Conservation (phyloP, 495 filamentous ascomycete genomes). For the Podospora pseudoanserina region DNA sequence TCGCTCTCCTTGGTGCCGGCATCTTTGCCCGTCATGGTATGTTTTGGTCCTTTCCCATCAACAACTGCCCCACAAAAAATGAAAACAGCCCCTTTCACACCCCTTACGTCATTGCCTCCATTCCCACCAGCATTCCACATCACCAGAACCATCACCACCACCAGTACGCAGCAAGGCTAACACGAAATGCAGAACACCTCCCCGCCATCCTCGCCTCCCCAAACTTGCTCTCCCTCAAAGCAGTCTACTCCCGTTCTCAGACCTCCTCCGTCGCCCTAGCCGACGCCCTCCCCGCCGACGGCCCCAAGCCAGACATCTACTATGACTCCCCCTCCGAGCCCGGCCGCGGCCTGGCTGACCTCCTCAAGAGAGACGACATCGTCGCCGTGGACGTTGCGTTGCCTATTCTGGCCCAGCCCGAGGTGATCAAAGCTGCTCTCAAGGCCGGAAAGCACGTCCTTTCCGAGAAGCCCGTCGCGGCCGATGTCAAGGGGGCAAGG, state of each 20-base stretch:
- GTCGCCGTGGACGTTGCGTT: slow-evolving; percentile 66
- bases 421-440: slow-evolving; percentile 55
- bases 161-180: slow-evolving; percentile 16
- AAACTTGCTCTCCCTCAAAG: slow-evolving; percentile 47
- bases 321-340: slow-evolving; percentile 51
- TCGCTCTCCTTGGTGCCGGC: slow-evolving; percentile 67
- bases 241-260: slow-evolving; percentile 60
- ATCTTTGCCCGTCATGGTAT: slow-evolving; percentile 43
- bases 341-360: slow-evolving; percentile 52
- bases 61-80: neutral
- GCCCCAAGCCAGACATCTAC: slow-evolving; percentile 43
- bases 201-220: slow-evolving; percentile 48
- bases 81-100: too few relatives aligned
- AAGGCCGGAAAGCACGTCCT: slow-evolving; percentile 73
- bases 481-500: slow-evolving; percentile 55
- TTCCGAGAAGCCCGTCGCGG: slow-evolving; percentile 75
- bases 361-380: slow-evolving; percentile 64
- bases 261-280: slow-evolving; percentile 37
- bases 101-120: neutral
- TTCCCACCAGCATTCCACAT: neutral
- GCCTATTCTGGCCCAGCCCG: slow-evolving; percentile 58
- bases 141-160: slow-evolving; percentile 1
- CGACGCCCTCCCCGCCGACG: slow-evolving; percentile 25
- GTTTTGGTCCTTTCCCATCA: slow-evolving; percentile 6
- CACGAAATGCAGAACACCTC: slow-evolving; percentile 33